Evolutionary conservation across 2,329 filamentous ascomycete species (phyloP), one percentile per base, ranked within the genome.

Genomic region (Scedosporium boydii): DNA sequence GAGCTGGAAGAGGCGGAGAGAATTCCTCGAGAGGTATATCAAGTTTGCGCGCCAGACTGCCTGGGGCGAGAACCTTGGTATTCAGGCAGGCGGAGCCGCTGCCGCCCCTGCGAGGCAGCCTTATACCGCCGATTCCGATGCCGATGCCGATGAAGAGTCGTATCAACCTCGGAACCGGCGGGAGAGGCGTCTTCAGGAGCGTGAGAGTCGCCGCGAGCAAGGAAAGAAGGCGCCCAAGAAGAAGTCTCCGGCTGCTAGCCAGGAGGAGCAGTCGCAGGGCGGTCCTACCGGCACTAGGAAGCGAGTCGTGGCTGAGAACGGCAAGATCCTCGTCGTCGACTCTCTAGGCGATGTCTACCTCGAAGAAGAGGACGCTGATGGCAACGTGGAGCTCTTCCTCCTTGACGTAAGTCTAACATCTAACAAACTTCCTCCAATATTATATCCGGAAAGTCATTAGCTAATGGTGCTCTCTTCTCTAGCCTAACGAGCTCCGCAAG

Each of bases 281-380:
- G 85, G 86, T 10, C 85, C 90, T 1, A 83, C 87, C 44, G 92
- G 93, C 21, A 82, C 88, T 41, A 91, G 91, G 77, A 96, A 93
- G 81, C 84, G 91, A 42, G 91, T 98, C 16, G 85, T 93, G 27
- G 93, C 93, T 2, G 89, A 96, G 79, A 99, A 99, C 69, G 95
- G 95, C 67, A 99, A 98, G 79, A 82, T 96, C 0, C 80, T 99
- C 44, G 88, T 99, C 62, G 95, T 99, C 3, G 93, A 99, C 75
- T 91, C 90, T 0, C 80, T 88, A 9, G 95, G 95, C 29, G 92
- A 97, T 69, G 95, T 99, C 12, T 99, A 91, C 71, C 80, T 99
- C n/a, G 93, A 98, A 75, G 90, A 96, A 71, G 84, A 91, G 69
- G 91, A 91, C 60, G 92, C 93, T 67, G 91, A 97, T 26, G 95